Evolutionary conservation across 1,284 basidiomycete species (phyloP).

Genomic region (Apiotrichum mycotoxinovorans): DNA sequence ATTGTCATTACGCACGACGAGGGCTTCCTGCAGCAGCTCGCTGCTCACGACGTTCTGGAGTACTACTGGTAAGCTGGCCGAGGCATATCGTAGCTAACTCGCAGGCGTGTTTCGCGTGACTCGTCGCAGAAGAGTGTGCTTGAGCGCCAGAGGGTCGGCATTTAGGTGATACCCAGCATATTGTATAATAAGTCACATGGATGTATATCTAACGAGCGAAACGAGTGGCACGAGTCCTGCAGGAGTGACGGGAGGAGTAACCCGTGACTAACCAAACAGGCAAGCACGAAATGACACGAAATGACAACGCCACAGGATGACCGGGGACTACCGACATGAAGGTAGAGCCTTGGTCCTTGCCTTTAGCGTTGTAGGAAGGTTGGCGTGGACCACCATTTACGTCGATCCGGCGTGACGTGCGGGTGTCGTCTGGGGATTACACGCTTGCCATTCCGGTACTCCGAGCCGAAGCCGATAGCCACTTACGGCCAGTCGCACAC

Average conservation of each 20-base stretch:
- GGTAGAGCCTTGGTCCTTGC: too few relatives aligned
- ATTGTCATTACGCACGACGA: constrained; percentile 98
- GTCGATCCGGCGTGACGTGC: too few relatives aligned
- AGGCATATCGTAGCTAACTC: neutral
- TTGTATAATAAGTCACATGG: neutral
- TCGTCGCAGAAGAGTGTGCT: constrained; percentile 50
- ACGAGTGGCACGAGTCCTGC: too few relatives aligned
- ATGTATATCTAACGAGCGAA: neutral
- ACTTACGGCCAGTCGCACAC: constrained; percentile 29
- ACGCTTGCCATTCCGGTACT: too few relatives aligned
- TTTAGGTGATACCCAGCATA: constrained; percentile 13
- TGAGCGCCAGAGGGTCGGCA: constrained; percentile 40
- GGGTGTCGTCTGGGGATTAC: too few relatives aligned
- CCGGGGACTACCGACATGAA: too few relatives aligned
- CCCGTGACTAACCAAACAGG: neutral
- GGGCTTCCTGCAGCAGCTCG: constrained; percentile 56
- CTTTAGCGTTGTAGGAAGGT: too few relatives aligned
- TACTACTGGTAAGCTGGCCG: constrained; percentile 70
- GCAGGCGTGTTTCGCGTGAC: constrained; percentile 50
- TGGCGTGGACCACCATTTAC: too few relatives aligned
- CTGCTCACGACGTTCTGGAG: constrained; percentile 82
- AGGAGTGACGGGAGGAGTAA: too few relatives aligned
- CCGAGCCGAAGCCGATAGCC: too few relatives aligned
- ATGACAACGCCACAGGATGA: too few relatives aligned
- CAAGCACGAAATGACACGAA: too few relatives aligned